Evolutionary conservation across 2,329 filamentous ascomycete genomes (phyloP), one percentile per base, ranked within the genome.

Genomic region (Botrytis elliptica): DNA sequence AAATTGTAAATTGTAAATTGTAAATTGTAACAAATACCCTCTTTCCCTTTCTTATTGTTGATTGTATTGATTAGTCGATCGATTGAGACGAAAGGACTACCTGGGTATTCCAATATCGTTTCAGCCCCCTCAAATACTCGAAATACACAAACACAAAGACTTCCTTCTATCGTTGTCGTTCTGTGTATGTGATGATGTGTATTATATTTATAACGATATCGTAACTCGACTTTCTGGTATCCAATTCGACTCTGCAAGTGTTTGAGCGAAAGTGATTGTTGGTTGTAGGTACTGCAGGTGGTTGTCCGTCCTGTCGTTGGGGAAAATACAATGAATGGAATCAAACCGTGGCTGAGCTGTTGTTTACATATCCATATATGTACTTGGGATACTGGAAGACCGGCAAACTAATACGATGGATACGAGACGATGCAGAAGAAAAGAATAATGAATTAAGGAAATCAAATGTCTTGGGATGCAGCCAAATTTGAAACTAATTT

Each of bases 271-370:
- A n/a, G 49, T 8, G 14, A 29, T 29, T 36, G 59, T 52, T 52
- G 49, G 49, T n/a, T 14, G 7, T 52, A 52, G 25, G 49, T 52
- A 9, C 49, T 52, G 29, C 29, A 29, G 29, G 29, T 29, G 49
- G 49, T n/a, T 12, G 1, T n/a, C 4, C 25, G 49, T 52, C 49
- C 49, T 6, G 25, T 52, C 49, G 49, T 52, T n/a, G 49, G 49
- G 25, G 10, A n/a, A 52, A 52, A n/a, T 62, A 40, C 59, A 62
- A 4, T 42, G 36, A 63, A 29, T 55, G n/a, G 52, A 29, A 29
- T 55, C 52, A 44, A 46, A 44, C 7, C 10, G 65, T 68, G 65
- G 65, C 65, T 68, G 65, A 57, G 65, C 33, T 42, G 6, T 42
- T 68, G 36, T 68, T 68, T 57, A 68, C 46, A 68, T 40, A n/a